Percentiles rank a stretch among this genome's conserved stretches.
Evolutionary conservation across 257 asterid genomes (phyloP).

Genomic region (Capsicum pubescens): DNA sequence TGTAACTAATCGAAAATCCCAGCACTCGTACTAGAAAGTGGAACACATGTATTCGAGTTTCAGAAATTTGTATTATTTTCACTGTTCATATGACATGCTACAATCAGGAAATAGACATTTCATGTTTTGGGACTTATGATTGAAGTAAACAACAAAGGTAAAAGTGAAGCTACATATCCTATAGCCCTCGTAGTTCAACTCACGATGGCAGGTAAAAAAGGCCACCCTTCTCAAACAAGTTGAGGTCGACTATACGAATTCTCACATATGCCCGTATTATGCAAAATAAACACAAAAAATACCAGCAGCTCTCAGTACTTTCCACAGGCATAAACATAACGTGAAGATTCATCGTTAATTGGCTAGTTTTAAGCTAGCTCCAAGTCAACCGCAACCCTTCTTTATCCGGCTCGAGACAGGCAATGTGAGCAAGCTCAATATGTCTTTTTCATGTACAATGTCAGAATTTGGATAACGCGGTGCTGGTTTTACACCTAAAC

Average conservation of each 20-base stretch:
- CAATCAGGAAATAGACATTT: neutral
- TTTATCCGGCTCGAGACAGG: neutral
- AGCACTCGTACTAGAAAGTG: neutral
- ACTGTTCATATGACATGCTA: neutral
- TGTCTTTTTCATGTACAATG: neutral
- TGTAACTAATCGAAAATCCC: neutral
- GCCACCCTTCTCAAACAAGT: neutral
- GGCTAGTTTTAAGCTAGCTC: neutral
- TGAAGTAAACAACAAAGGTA: neutral
- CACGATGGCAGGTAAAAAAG: neutral
- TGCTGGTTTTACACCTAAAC: neutral
- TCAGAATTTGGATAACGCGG: slow-evolving; percentile 35
- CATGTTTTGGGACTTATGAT: neutral
- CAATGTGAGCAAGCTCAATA: neutral
- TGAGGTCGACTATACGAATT: neutral
- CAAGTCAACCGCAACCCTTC: neutral
- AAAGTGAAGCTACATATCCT: neutral
- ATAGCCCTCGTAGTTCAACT: neutral
- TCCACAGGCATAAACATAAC: neutral
- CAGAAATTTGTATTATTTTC: neutral
- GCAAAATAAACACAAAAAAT: neutral
- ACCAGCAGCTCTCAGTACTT: neutral
- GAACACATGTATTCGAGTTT: neutral
- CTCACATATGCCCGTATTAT: neutral
- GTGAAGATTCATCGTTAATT: neutral